Base-by-base conservation (phyloP, 768 basidiomycete species). In the Russula foetens region DNA sequence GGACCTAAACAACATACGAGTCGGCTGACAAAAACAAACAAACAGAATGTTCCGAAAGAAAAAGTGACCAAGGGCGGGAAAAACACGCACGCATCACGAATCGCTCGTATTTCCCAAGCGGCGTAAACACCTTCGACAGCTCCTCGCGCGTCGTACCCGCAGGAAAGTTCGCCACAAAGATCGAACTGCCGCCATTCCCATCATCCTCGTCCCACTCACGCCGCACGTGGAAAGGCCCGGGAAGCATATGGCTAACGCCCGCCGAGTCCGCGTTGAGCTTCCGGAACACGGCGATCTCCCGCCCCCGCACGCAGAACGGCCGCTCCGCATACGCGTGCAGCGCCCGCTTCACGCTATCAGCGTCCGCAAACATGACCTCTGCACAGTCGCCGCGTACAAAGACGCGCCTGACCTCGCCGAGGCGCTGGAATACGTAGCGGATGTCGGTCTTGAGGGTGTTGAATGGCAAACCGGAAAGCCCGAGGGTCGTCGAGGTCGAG, bases 251-350 rank as follows among this genome's bases (percentile, higher is more conserved):
- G n/a, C 44, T n/a, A 31, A 5, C n/a, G n/a, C n/a, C 21, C 26
- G 23, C n/a, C n/a, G n/a, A n/a, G 24, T 15, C 14, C 31, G 7
- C 9, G 1, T 2, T 0, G 5, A 17, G 9, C 7, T 53, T 58
- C 12, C 60, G 56, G 24, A 48, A 53, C 1, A 62, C 29, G 24
- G 21, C 3, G 23, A 53, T n/a, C 50, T 52, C 56, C n/a, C 1
- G 14, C 14, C 56, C 60, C 0, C 51, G 60, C 19, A 62, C 56
- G 19, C 21, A 21, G 2, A 62, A 12, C 3, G 51, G 60, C 23
- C 17, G 8, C 38, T 62, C 60, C 0, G 60, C 60, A 11, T 62
- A 62, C 4, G 60, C 60, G 12, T 53, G 51, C 45, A 62, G 43
- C 0, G 50, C 33, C 9, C 56, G 50, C 14, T 19, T 53, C 4